Conservation (phyloP, 225 moss, liverwort and hornwort genomes). For the Asterella californica region DNA sequence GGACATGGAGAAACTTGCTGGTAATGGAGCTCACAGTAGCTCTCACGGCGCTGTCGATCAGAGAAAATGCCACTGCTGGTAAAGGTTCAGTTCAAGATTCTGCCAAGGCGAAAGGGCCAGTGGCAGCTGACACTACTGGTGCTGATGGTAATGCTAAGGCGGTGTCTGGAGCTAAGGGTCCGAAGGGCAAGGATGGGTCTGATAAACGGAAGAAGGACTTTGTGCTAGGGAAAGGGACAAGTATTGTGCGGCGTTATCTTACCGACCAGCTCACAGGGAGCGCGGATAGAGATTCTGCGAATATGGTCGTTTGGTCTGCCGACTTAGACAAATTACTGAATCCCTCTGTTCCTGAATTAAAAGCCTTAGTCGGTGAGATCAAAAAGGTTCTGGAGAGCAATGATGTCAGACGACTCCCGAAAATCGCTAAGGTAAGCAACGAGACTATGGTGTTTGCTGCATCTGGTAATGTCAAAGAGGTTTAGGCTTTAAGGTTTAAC, state of each 20-base stretch:
- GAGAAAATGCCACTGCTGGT: conserved; percentile 22
- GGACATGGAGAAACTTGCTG: conserved; percentile 23
- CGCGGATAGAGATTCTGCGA: not conserved
- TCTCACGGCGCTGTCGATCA: conserved; percentile 30
- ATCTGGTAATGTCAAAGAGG: not conserved
- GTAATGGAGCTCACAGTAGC: conserved; percentile 34
- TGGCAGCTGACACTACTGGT: not conserved
- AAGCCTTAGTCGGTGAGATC: conserved; percentile 29
- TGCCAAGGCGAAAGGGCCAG: conserved; percentile 2
- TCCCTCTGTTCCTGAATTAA: conserved; percentile 22
- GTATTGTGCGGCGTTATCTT: conserved; percentile 29
- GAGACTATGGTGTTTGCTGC: not conserved
- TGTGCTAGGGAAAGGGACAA: conserved; percentile 44
- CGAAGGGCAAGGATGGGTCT: conserved; percentile 28
- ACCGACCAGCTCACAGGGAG: not conserved
- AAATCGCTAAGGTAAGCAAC: conserved; percentile 37
- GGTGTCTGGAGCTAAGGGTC: conserved; percentile 9
- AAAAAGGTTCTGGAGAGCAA: conserved; percentile 42
- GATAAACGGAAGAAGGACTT: conserved; percentile 33
- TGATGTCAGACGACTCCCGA: conserved; percentile 42
- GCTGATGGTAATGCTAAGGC: not conserved
- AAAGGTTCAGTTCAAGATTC: conserved; percentile 17
- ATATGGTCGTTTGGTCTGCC: not conserved
- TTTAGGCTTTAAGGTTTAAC: not conserved
- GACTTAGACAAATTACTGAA: conserved; percentile 14